These are phyloP conservation scores for Suillus clintonianus DNA, from an alignment of 768 basidiomycete species.

Conservation along the genomic window DNA sequence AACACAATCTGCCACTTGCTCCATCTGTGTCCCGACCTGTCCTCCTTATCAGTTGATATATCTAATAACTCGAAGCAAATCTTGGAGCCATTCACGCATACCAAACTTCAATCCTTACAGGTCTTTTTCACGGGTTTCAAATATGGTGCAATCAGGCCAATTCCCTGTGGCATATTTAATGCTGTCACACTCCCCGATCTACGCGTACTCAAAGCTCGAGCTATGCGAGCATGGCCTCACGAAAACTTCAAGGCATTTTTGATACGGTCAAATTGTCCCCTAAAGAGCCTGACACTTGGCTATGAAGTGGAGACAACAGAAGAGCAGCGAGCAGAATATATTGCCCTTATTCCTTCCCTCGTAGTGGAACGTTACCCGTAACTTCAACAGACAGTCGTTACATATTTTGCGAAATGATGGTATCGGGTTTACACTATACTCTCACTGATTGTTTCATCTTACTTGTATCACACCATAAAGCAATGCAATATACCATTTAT, in stretches of 20 bases:
- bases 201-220: not conserved
- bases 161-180: not conserved
- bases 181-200: not conserved
- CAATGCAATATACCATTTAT: too few relatives aligned
- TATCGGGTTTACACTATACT: too few relatives aligned
- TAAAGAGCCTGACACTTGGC: not conserved
- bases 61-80: fast-evolving
- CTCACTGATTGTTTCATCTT: too few relatives aligned
- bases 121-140: not conserved
- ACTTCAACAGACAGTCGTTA: too few relatives aligned
- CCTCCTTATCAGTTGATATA: not conserved
- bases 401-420: too few relatives aligned
- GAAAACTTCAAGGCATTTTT: not conserved
- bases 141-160: not conserved
- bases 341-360: not conserved
- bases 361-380: too few relatives aligned
- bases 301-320: not conserved
- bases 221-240: not conserved
- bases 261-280: not conserved
- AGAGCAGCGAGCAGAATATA: not conserved
- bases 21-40: not conserved
- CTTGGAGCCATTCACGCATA: not conserved
- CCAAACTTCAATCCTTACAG: not conserved
- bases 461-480: too few relatives aligned
- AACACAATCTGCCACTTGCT: too few relatives aligned